A percentile compares a stretch with the other conserved stretches of the same genome.
phyloP scores from a whole-genome alignment of 176 grass and related monocot genomes.

The Carex pumila region DNA sequence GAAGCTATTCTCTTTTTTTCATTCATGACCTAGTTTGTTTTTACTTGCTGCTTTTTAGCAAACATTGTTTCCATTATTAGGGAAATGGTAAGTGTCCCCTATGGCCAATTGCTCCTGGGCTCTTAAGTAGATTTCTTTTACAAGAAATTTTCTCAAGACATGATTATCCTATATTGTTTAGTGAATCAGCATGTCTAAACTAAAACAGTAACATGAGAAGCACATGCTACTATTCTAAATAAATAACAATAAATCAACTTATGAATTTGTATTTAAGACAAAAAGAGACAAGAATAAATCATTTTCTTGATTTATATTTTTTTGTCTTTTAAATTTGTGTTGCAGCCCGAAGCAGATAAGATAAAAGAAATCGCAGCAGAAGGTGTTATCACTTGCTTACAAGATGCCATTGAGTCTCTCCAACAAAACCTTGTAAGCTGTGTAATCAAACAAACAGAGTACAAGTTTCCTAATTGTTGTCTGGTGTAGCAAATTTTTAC shows the following conservation, averaged over 20 bases:
- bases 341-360: slow-evolving; percentile 73
- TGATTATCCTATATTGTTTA: background rate
- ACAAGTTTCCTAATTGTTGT: background rate
- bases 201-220: background rate
- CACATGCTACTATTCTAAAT: background rate
- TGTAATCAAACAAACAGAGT: background rate
- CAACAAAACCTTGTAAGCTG: slow-evolving; percentile 61
- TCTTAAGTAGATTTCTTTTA: background rate
- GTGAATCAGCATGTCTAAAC: background rate
- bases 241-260: background rate
- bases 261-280: background rate
- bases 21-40: background rate
- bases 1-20: background rate
- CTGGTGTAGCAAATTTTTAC: background rate
- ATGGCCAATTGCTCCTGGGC: background rate
- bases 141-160: background rate
- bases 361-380: slow-evolving; percentile 71
- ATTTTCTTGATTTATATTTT: background rate
- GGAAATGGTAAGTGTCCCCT: background rate
- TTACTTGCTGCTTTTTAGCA: background rate
- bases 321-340: slow-evolving; percentile 5
- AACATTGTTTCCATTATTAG: background rate
- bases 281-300: background rate
- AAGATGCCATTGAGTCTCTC: slow-evolving; percentile 82
- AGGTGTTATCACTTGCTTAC: slow-evolving; percentile 83